phyloP scores from a whole-genome alignment of 495 filamentous ascomycete species.

The Talaromyces proteolyticus region DNA sequence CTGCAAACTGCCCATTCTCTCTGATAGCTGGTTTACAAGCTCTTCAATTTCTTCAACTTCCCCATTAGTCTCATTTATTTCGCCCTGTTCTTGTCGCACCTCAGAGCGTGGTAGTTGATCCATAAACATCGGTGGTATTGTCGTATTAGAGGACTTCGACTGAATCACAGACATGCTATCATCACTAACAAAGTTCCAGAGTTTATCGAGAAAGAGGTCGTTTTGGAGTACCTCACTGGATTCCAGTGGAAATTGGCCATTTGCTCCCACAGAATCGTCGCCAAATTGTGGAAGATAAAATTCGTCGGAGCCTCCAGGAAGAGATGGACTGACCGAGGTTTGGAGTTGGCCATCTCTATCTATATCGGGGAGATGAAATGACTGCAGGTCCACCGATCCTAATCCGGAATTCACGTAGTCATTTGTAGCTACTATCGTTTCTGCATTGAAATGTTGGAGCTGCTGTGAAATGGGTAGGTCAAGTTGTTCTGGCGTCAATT shows the following conservation, averaged over 20 bases:
- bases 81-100: neutral
- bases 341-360: neutral
- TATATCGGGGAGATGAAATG: neutral
- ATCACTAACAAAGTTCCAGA: neutral
- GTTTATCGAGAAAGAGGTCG: neutral
- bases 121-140: neutral
- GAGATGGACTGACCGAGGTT: slow-evolving; percentile 13
- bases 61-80: neutral
- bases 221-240: neutral
- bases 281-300: neutral
- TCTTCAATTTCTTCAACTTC: neutral
- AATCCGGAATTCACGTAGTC: neutral
- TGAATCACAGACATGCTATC: neutral
- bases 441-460: neutral
- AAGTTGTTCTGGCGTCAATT: neutral
- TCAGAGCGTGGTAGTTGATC: neutral
- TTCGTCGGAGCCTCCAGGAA: neutral
- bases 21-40: slow-evolving; percentile 2
- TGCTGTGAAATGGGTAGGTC: neutral
- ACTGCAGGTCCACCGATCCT: neutral
- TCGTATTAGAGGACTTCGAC: neutral
- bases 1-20: slow-evolving; percentile 24
- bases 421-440: neutral
- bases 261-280: too few species aligned
- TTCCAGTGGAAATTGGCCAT: neutral